These are phyloP conservation scores for Dysphania ambrosioides DNA, from an alignment of 148 eudicot species.

Conservation along the genomic window DNA sequence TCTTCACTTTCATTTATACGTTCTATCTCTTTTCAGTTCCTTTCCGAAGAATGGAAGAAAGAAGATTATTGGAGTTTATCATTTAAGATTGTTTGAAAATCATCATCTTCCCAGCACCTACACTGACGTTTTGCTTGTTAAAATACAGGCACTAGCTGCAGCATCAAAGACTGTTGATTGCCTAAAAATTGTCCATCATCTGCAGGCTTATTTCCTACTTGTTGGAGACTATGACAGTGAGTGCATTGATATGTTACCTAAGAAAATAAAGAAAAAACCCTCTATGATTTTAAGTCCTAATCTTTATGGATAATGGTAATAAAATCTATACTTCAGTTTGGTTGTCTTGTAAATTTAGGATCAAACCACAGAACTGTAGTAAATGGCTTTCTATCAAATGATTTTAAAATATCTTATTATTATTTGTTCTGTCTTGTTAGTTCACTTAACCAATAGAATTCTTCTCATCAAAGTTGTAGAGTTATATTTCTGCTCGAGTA, in stretches of 20 bases:
- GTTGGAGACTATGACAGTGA: conserved; percentile 79
- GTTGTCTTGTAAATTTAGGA: background rate
- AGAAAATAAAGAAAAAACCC: background rate
- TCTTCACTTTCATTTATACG: background rate
- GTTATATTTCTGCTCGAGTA: background rate
- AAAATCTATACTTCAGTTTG: background rate
- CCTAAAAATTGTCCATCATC: conserved; percentile 79
- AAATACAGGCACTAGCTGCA: conserved; percentile 92
- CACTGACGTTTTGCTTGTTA: conserved; percentile 11
- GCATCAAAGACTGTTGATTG: conserved; percentile 96
- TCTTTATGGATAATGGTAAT: background rate
- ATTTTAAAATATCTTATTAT: background rate
- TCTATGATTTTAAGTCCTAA: background rate
- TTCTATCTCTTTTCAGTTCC: background rate
- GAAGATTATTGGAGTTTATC: background rate
- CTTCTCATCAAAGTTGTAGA: background rate
- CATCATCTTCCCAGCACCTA: background rate
- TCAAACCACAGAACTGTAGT: background rate
- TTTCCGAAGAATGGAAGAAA: background rate
- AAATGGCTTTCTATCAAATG: background rate
- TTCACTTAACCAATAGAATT: background rate
- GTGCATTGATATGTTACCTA: conserved; percentile 26
- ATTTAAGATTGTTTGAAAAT: background rate
- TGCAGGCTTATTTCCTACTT: conserved; percentile 94
- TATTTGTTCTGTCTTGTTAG: background rate